Conservation (phyloP, 164 flowering plant species). For the Amborella trichopoda region DNA sequence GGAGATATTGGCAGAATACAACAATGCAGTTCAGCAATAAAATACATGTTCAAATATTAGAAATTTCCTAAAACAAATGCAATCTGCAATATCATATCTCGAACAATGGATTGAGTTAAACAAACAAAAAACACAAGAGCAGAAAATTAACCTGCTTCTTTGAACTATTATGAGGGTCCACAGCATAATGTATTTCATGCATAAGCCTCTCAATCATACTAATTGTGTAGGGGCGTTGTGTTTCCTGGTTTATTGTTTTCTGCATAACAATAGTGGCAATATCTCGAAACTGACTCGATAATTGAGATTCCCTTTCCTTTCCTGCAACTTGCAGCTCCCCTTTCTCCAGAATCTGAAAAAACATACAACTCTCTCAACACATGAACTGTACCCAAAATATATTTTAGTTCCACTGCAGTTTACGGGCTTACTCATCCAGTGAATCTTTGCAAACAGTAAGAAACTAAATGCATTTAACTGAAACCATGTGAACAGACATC, state of each 20-base stretch:
- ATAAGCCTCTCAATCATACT: conserved; percentile 96
- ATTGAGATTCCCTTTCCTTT: conserved; percentile 85
- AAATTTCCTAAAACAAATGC: too few species aligned
- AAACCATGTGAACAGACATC: too few species aligned
- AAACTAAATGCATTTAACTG: too few species aligned
- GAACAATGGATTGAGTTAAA: too few species aligned
- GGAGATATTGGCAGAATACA: too few species aligned
- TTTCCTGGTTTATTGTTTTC: conserved; percentile 87
- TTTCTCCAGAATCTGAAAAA: conserved; percentile 71
- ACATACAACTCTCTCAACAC: not conserved
- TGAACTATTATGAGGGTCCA: conserved; percentile 79
- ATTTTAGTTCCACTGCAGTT: too few species aligned
- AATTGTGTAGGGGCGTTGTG: conserved; percentile 82
- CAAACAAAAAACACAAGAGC: too few species aligned
- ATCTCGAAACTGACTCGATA: conserved; percentile 85
- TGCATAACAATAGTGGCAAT: conserved; percentile 97
- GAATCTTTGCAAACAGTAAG: too few species aligned
- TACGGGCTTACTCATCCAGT: too few species aligned
- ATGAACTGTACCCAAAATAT: not conserved
- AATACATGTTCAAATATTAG: too few species aligned
- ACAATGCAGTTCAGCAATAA: too few species aligned
- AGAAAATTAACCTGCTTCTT: conserved; percentile 71
- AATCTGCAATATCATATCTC: too few species aligned
- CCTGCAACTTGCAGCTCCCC: conserved; percentile 99
- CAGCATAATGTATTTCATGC: conserved; percentile 96